These are phyloP conservation scores for Gentiana macrophylla DNA, from an alignment of 257 asterid genomes.

Conservation along the genomic window DNA sequence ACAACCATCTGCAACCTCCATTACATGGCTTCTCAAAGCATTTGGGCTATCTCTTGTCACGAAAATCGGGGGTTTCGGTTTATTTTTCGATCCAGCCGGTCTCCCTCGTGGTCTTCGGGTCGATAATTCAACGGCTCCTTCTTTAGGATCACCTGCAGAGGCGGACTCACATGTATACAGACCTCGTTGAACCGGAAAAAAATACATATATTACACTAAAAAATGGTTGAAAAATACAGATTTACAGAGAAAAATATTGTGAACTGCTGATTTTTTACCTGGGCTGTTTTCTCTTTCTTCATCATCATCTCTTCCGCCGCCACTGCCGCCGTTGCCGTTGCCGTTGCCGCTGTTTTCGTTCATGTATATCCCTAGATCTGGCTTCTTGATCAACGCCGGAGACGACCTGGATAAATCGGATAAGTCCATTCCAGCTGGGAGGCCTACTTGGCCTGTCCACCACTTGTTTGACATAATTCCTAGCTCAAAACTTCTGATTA, in stretches of 20 bases:
- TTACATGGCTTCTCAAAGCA: constrained; percentile 51
- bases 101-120: constrained; percentile 46
- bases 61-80: constrained; percentile 54
- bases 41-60: constrained; percentile 63
- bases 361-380: constrained; percentile 48
- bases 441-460: constrained; percentile 55
- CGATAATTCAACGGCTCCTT: constrained; percentile 42
- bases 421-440: constrained; percentile 27
- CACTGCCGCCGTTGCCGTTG: constrained; percentile 10
- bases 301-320: constrained; percentile 17
- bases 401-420: constrained; percentile 16
- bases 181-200: too few species aligned
- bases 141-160: constrained; percentile 28
- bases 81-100: constrained; percentile 58
- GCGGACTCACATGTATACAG: too few species aligned
- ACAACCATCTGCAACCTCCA: constrained; percentile 52
- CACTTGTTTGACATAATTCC: constrained; percentile 44
- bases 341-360: constrained; percentile 16
- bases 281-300: constrained; percentile 33
- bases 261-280: neutral
- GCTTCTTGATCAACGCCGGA: constrained; percentile 21
- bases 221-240: too few species aligned
- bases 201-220: too few species aligned
- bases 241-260: too few species aligned
- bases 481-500: too few species aligned